Conservation (phyloP, 2,329 filamentous ascomycete species). For the Zasmidium angulare region DNA sequence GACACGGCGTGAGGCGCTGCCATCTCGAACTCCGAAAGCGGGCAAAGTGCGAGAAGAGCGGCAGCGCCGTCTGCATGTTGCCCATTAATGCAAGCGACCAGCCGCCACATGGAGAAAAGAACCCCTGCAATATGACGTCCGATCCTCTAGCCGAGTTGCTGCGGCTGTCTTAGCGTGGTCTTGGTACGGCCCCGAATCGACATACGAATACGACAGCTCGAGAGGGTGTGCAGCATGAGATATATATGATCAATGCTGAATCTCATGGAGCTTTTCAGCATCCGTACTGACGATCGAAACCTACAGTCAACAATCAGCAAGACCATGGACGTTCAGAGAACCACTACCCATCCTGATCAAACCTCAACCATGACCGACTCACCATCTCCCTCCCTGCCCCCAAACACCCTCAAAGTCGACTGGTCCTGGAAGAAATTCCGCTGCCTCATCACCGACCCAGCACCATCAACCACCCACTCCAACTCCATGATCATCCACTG, state of each 20-base stretch:
- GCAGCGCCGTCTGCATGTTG: background rate
- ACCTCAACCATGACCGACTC: background rate
- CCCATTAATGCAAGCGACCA: background rate
- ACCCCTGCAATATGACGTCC: background rate
- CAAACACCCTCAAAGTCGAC: conserved; percentile 8
- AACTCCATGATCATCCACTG: conserved; percentile 2
- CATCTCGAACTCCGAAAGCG: no score
- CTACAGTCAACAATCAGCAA: background rate
- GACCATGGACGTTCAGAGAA: background rate
- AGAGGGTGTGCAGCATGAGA: background rate
- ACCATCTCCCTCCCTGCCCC: background rate
- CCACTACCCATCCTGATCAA: background rate
- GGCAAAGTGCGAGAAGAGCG: no score
- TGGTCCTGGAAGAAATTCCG: conserved; percentile 14
- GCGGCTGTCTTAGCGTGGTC: background rate
- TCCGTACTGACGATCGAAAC: background rate
- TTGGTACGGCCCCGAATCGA: background rate
- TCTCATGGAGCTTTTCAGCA: background rate
- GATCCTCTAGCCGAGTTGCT: background rate
- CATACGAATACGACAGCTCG: background rate
- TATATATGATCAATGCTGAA: background rate
- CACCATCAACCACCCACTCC: background rate
- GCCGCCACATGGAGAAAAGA: background rate
- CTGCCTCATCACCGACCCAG: conserved; percentile 4
- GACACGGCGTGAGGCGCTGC: no score